Base-by-base conservation (phyloP, 257 asterid genomes). In the Solanum chmielewskii region DNA sequence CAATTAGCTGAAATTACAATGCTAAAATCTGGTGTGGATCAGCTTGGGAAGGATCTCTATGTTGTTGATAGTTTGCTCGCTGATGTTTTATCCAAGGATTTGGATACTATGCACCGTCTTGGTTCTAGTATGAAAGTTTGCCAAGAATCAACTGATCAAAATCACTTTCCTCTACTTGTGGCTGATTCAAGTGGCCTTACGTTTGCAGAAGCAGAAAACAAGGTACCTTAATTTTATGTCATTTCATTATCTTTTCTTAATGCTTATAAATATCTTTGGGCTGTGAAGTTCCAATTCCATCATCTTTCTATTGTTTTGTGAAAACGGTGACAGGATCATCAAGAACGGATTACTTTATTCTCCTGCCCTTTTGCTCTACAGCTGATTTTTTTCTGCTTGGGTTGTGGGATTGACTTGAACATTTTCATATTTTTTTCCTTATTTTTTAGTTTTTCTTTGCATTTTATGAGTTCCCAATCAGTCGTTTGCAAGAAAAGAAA, bases 51-150 rank as follows among this genome's bases (percentile, higher is more conserved):
- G 86, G 97, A 91, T 62, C 92, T 95, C 86, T 83, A 92, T 88
- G 88, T 91, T 86, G 77, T 92, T 45, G 92, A 92, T 64, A 90
- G 87, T 78, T 95, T 91, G 87, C 86, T 94, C 88, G 91, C 87
- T 71, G 93, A 90, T 91, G 95, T 94, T 91, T 96, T 97, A 78
- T 92, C 96, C 89, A 91, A 90, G 84, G 94, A 92, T 90, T 88
- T 94, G 91, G 94, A 94, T 90, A 91, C 95, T 88, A 78, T 97
- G 90, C 92, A 84, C 83, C 89, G 88, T 89, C 75, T 95, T 91
- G 91, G 91, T 89, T 91, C 90, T 83, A 64, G 88, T 85, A 85
- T 96, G 87, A 89, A 90, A 86, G 92, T 93, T 42, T 91, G 92
- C 87, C 68, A 86, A 71, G 94, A 91, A 88, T 75, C 87, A 87